Evolutionary conservation across 2,329 filamentous ascomycete genomes (phyloP), one percentile per base, ranked within the genome.

Genomic region (Neonectria punicea): DNA sequence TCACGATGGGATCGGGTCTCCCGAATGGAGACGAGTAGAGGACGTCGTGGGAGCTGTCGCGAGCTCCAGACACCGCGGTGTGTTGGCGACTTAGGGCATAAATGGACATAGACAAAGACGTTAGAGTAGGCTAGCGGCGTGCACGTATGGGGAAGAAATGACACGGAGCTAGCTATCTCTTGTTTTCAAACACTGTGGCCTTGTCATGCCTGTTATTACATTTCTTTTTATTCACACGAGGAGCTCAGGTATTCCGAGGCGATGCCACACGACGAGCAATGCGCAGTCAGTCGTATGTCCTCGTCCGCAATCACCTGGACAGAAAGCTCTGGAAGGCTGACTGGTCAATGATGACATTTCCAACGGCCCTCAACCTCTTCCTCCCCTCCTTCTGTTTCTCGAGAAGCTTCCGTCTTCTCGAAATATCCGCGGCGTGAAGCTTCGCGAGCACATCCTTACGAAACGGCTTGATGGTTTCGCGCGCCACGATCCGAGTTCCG

Each of bases 381-480:
- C 94, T 87, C 0, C 96, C 96, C 70, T 94, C 94, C 82, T 99
- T 99, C 80, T 99, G 96, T 84, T 95, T 97, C 82, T 98, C 95
- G 11, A 99, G 81, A 70, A 99, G 80, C 80, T 99, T 99, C 74
- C 90, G 87, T 41, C 94, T 87, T 63, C 96, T 84, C 4, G 89
- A 89, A 16, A 97, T 88, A 81, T 99, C 96, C 67, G 92, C 92
- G 1, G 96, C 96, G 77, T 99, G 97, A 61, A 99, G 83, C 80
- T 98, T 98, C 8, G 92, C 91, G 61, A 97, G 81, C 3, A 99
- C 96, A 73, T 99, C 96, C 79, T 99, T 99, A 51, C 96, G 86
- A 80, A 97, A 99, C 0, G 96, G 93, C 83, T 98, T 98, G 77
- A 99, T 90, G 0, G 94, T 98, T 78, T 98, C 96, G 75, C 96